Base-by-base conservation (phyloP, 352 stramenopile species). In the Pythium utonaiense region DNA sequence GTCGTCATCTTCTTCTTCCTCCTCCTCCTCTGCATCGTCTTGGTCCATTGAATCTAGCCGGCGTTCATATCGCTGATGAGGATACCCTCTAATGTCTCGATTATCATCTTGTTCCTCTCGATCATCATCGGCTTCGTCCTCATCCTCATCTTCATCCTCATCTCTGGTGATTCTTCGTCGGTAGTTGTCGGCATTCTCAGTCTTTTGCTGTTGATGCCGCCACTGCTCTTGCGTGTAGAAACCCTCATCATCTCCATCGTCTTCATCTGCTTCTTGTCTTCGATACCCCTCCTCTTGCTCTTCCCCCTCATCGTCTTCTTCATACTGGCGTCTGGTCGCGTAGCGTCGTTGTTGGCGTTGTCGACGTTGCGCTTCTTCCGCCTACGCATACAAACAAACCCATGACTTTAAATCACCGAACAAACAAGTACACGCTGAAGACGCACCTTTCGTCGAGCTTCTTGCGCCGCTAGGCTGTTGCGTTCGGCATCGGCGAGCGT, bases 401-500 rank as follows among this genome's bases (percentile, higher is more conserved):
- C 36, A 3, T 22, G 10, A 17, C 44, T 41, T 16, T 41, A 19
- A 10, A 30, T 31, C 21, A 53, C 19, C 30, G 57, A 53, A n/a
- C n/a, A n/a, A n/a, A n/a, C n/a, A n/a, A n/a, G n/a, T n/a, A n/a
- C n/a, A n/a, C n/a, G n/a, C n/a, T n/a, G n/a, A n/a, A n/a, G n/a
- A 38, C 59, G 34, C 49, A 87, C 73, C 69, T 81, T 67, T 16
- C 48, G 60, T 42, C 75, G 53, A 7, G 71, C 75, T 16, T 75
- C 63, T 47, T 69, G 57, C 0, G 64, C 73, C 42, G 68, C 73
- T 47, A 71, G 55, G 28, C 58, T 81, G 7, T 60, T 59, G 42
- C 58, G 68, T 50, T 87, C 75, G 27, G 75, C 75, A 14, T 80
- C 64, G n/a, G 70, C 66, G 4, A 85, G 57, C 30, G 67, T 68